Evolutionary conservation across 495 filamentous ascomycete genomes (phyloP).

Genomic region (Aspergillus funiculosus): DNA sequence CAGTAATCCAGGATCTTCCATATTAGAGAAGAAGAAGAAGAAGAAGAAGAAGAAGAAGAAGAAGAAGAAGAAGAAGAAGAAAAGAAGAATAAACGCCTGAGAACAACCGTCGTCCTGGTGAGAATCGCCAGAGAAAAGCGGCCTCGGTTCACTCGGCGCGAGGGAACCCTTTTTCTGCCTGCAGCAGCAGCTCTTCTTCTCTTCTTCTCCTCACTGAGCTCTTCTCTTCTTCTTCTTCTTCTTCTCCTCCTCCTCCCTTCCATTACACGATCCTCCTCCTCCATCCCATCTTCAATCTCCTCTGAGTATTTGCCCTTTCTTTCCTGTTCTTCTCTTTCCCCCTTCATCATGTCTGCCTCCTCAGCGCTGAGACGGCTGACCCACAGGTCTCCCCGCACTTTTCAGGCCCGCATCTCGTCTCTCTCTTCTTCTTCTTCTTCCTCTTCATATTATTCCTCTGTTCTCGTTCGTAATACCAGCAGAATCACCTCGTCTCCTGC

Average conservation of each 20-base stretch:
- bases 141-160: slow-evolving; percentile 22
- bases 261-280: slow-evolving; percentile 16
- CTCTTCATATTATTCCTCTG: slow-evolving; percentile 24
- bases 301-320: slow-evolving; percentile 24
- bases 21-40: no score
- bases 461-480: slow-evolving; percentile 16
- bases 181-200: not conserved
- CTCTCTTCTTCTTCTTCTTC: slow-evolving; percentile 32
- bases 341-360: slow-evolving; percentile 26
- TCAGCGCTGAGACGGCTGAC: slow-evolving; percentile 43
- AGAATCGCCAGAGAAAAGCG: slow-evolving; percentile 8
- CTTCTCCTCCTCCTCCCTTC: slow-evolving; percentile 13
- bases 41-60: no score
- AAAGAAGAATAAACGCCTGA: not conserved
- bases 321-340: slow-evolving; percentile 19
- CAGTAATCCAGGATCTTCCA: no score
- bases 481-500: slow-evolving; percentile 19
- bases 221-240: slow-evolving; percentile 13
- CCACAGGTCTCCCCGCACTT: slow-evolving; percentile 47
- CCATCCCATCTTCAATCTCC: slow-evolving; percentile 15
- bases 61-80: no score
- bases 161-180: not conserved
- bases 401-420: slow-evolving; percentile 36
- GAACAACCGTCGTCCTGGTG: no score
- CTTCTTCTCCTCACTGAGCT: slow-evolving; percentile 12